A percentile compares a stretch with the other conserved stretches of the same genome.
phyloP scores from a whole-genome alignment of 1,284 basidiomycete species.

The Nidula niveotomentosa region DNA sequence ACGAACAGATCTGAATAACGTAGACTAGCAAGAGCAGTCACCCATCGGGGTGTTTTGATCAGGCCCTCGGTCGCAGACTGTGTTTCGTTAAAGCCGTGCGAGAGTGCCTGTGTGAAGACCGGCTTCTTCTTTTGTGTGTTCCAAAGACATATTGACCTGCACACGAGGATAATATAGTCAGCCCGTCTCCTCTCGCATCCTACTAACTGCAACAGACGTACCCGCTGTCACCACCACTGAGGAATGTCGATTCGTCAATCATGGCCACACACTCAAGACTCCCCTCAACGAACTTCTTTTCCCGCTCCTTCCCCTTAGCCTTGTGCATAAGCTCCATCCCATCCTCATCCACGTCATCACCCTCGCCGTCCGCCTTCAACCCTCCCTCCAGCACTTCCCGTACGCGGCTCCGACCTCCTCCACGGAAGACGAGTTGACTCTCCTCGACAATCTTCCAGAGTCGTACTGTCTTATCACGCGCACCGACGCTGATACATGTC shows the following conservation, averaged over 20 bases:
- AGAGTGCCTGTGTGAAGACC: conserved; percentile 79
- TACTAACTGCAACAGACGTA: conserved; percentile 27
- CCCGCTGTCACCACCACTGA: conserved; percentile 97
- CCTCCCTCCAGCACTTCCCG: conserved; percentile 83
- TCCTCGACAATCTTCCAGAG: conserved; percentile 99
- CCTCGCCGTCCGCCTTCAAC: conserved; percentile 58
- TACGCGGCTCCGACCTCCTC: conserved; percentile 80
- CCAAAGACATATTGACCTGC: conserved; percentile 94
- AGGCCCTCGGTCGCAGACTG: conserved; percentile 73
- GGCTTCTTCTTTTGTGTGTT: conserved; percentile 96
- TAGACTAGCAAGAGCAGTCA: conserved; percentile 81
- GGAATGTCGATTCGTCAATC: conserved; percentile 91
- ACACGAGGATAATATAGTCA: conserved; percentile 8
- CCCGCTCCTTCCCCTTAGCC: conserved; percentile 27
- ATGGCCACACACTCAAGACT: conserved; percentile 92
- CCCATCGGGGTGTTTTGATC: conserved; percentile 84
- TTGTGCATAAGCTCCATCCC: conserved; percentile 29
- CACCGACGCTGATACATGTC: conserved; percentile 86
- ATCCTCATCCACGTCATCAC: conserved; percentile 34
- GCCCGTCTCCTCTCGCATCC: conserved; percentile 2
- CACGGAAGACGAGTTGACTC: conserved; percentile 93
- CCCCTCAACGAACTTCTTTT: conserved; percentile 78
- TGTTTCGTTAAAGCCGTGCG: conserved; percentile 83
- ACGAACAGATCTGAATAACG: conserved; percentile 92
- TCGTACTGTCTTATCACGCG: conserved; percentile 87